A percentile compares a stretch with the other conserved stretches of the same genome.
Evolutionary conservation across 2,329 filamentous ascomycete genomes (phyloP).

Genomic region (Aspergillus thermomutatus): DNA sequence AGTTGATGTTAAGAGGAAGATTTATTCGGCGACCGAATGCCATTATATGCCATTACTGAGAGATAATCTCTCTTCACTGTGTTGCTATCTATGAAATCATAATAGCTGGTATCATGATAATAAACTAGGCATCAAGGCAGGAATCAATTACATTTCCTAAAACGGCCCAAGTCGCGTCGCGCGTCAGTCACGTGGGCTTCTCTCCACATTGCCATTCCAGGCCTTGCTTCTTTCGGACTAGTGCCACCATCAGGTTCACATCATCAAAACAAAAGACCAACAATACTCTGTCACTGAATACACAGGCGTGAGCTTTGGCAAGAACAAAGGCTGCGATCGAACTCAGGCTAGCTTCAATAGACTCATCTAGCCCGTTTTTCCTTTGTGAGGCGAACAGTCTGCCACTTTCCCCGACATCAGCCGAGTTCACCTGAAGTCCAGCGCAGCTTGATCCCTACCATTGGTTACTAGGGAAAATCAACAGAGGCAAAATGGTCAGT

Average conservation of each 20-base stretch:
- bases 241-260: constrained; percentile 8
- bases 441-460: neutral
- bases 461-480: neutral
- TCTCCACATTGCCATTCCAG: neutral
- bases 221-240: constrained; percentile 7
- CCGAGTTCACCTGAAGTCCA: neutral
- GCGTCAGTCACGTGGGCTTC: constrained; percentile 14
- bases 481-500: constrained; percentile 6
- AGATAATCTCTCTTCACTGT: no score
- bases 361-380: neutral
- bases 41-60: no score
- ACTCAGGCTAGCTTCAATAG: constrained; percentile 4
- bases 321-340: constrained; percentile 2
- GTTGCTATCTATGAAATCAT: no score
- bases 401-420: neutral
- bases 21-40: no score
- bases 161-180: constrained; percentile 17
- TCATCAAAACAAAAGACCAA: constrained; percentile 20
- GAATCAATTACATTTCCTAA: constrained; percentile 21
- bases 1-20: no score
- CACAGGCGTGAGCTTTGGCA: no score
- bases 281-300: neutral
- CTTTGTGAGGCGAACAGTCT: neutral
- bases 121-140: neutral
- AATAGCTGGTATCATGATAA: no score